Evolutionary conservation across 495 filamentous ascomycete genomes (phyloP), one percentile per base, ranked within the genome.

Genomic region (Lophiotrema nucula): DNA sequence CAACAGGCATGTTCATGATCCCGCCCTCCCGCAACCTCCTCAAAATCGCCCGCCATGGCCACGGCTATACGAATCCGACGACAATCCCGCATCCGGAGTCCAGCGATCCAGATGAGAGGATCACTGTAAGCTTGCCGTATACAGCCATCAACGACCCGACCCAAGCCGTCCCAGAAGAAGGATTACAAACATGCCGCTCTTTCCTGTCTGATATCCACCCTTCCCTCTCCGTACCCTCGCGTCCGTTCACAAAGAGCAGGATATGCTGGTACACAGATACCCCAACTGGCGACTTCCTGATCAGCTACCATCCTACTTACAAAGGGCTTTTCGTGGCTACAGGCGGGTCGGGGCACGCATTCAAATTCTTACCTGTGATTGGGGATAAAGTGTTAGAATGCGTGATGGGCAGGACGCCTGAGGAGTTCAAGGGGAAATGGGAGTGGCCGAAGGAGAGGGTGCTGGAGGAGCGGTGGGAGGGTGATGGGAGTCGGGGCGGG

Each of bases 21-120:
- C 90, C 90, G 19, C 90, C 92, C 3, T 70, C 39, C 12, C 76
- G 87, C 56, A 74, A 84, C 45, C 66, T 88, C 12, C 77, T 96
- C 44, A 97, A 97, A 67, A 72, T 96, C 53, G 91, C 88, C 13
- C 77, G 89, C 0, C 92, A 97, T 70, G 81, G 78, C 10, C 88
- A 86, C 69, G 93, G 92, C 3, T 96, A 96, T 65, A 69, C 79
- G 12, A 95, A 96, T 66, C 86, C 84, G 0, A 70, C 67, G 37
- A 54, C 51, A 13, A 72, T 77, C 18, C 68, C 65, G n/a, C 65
- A 76, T 51, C 73, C 72, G 3, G 71, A 73, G 45, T 47, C 58
- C 3, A 44, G 58, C 1, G 51, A 52, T 24, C 54, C 56, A 0
- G 52, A 58, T 16, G 53, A 53, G 3, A 51, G 45, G 11, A 79